Evolutionary conservation across 1,139 yeast species (phyloP), one percentile per base, ranked within the genome.

Genomic region (Trichomonascaceae sp.): DNA sequence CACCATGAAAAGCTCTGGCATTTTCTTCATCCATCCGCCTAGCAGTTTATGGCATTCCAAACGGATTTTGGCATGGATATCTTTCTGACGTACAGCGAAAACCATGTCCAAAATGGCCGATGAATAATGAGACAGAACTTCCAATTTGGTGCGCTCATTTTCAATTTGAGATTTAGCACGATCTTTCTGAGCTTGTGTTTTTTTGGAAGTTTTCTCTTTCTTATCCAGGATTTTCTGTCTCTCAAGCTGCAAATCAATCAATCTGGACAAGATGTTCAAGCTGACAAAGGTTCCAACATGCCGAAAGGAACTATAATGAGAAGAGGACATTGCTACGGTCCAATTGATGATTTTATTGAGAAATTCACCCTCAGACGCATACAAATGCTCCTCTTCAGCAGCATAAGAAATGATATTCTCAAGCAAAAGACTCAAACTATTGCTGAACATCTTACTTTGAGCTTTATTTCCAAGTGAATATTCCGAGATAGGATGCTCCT

Each of bases 31-130:
- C 86, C 95, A 85, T 27, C 71, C 74, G 19, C 89, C 82, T 50
- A 90, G 72, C 45, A 79, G 76, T 15, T 68, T 65, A 60, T 88
- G 73, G 57, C 96, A 86, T 55, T 84, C 89, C 20, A 78, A 77
- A 60, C 98, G 77, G 38, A 90, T 85, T 9, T 70, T 69, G 7
- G 85, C 81, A 64, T 89, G 96, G 12, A 85, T 77, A 67, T 91
- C 98, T 58, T 91, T 82, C 66, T 87, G 87, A 59, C 98, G 75
- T 63, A 85, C 89, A 9, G 83, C 81, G 66, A 89, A 85, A 4
- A 85, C 80, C 1, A 86, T 76, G 58, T 81, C 83, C 44, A 83
- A 78, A 8, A 87, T 77, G 59, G 88, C 96, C 55, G 78, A 78
- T 51, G 87, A 76, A 58, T 81, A 80, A 27, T 24, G 52, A 22